A percentile compares a stretch with the other conserved stretches of the same genome.
Evolutionary conservation across 495 filamentous ascomycete species (phyloP).

Genomic region (Aspergillus kassunensis): DNA sequence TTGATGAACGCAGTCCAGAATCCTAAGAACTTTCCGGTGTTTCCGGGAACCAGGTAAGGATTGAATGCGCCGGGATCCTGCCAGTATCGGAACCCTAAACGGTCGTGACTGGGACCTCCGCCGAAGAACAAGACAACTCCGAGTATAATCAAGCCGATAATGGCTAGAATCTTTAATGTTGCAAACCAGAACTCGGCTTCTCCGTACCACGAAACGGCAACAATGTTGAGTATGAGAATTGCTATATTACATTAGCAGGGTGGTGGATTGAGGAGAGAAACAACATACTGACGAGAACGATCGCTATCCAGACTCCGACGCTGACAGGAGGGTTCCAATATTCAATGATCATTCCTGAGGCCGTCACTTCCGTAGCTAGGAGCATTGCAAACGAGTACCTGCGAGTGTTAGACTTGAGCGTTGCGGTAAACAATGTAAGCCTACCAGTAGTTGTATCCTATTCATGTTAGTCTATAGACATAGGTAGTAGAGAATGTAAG

Average conservation of each 20-base stretch:
- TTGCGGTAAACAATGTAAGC: neutral
- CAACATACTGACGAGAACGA: constrained; percentile 56
- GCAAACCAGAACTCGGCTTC: constrained; percentile 75
- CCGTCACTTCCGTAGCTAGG: constrained; percentile 64
- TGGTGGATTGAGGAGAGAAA: neutral
- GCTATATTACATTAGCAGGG: constrained; percentile 48
- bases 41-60: constrained; percentile 40
- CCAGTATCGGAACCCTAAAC: constrained; percentile 72
- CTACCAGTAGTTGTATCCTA: constrained; percentile 54
- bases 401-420: constrained; percentile 13
- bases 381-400: constrained; percentile 55
- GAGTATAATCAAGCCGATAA: constrained; percentile 64
- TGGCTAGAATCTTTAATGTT: constrained; percentile 69
- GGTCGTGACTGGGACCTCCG: constrained; percentile 57
- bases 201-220: constrained; percentile 65
- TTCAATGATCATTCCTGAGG: constrained; percentile 62
- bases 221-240: constrained; percentile 61
- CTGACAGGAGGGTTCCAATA: constrained; percentile 57
- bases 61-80: constrained; percentile 62
- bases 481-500: constrained; percentile 13
- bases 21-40: constrained; percentile 36
- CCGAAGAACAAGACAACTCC: constrained; percentile 66
- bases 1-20: constrained; percentile 43
- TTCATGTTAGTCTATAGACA: constrained; percentile 33
- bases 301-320: constrained; percentile 62